A percentile compares a stretch with the other conserved stretches of the same genome.
Conservation (phyloP, 371 early-diverging fungal species). For the Mortierella sp. region DNA sequence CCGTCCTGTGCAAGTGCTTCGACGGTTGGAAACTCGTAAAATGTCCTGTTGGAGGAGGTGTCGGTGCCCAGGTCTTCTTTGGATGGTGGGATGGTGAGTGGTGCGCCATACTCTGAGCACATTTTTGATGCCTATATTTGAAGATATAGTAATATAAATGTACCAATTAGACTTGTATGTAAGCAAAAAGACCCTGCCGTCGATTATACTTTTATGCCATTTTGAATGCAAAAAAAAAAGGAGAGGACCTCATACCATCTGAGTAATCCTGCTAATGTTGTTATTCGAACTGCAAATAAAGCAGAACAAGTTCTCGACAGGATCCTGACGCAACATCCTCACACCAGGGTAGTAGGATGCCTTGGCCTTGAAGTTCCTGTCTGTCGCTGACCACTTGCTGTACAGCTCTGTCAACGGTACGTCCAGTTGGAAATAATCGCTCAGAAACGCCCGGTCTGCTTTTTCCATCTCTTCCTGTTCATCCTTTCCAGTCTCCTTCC, state of each 20-base stretch:
- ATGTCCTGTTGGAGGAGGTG: slow-evolving; percentile 44
- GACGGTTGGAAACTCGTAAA: slow-evolving; percentile 83
- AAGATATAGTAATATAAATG: not conserved
- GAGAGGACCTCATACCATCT: slow-evolving; percentile 75
- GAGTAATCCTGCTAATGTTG: slow-evolving; percentile 93
- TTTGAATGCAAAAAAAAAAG: not conserved
- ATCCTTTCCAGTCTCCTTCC: slow-evolving; percentile 12
- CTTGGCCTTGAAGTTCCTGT: slow-evolving; percentile 76
- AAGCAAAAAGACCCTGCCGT: not conserved
- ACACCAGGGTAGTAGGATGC: slow-evolving; percentile 76
- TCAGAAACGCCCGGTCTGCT: slow-evolving; percentile 45
- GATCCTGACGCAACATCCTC: slow-evolving; percentile 88
- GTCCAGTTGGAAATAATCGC: slow-evolving; percentile 87
- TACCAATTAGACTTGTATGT: not conserved
- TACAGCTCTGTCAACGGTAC: slow-evolving; percentile 74
- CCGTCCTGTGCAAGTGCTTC: slow-evolving; percentile 63
- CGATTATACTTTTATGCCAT: not conserved
- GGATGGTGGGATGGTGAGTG: slow-evolving; percentile 62
- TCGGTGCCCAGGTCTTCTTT: not conserved
- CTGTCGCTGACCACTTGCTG: slow-evolving; percentile 76
- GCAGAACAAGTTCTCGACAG: slow-evolving; percentile 90
- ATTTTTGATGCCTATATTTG: slow-evolving; percentile 75
- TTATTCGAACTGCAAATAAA: slow-evolving; percentile 99
- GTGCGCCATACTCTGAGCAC: slow-evolving; percentile 74
- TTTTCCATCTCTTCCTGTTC: slow-evolving; percentile 12